These are phyloP conservation scores for Trichoderma atrobrunneum DNA, from an alignment of 2,329 filamentous ascomycete species.

Conservation along the genomic window DNA sequence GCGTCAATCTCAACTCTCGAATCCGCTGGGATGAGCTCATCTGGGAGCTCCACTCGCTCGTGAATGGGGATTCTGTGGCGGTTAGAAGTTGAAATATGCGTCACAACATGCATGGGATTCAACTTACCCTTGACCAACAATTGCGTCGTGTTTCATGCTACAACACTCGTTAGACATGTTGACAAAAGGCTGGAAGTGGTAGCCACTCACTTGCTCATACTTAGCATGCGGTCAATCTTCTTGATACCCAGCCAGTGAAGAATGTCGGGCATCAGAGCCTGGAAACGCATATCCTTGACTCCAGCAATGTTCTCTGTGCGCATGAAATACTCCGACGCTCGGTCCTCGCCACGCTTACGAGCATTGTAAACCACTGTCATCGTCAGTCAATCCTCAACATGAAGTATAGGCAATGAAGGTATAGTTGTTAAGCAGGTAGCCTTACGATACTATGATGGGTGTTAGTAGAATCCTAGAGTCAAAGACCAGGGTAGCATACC, in stretches of 20 bases:
- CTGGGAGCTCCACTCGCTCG: slow-evolving; percentile 87
- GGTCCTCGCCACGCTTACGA: slow-evolving; percentile 73
- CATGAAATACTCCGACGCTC: slow-evolving; percentile 90
- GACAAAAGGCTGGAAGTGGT: background rate
- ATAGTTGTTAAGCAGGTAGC: slow-evolving; percentile 5
- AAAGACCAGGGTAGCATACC: slow-evolving; percentile 49
- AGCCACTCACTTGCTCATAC: slow-evolving; percentile 81
- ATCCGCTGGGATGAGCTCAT: slow-evolving; percentile 90
- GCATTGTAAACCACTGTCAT: slow-evolving; percentile 67
- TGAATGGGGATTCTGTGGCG: slow-evolving; percentile 71
- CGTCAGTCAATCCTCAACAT: background rate
- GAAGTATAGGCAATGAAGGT: background rate
- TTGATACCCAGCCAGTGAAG: slow-evolving; percentile 97
- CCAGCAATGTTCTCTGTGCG: slow-evolving; percentile 98
- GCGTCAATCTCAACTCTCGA: slow-evolving; percentile 98
- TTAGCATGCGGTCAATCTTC: slow-evolving; percentile 97
- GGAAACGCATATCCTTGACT: slow-evolving; percentile 96
- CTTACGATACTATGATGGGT: slow-evolving; percentile 44
- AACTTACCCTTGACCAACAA: slow-evolving; percentile 72
- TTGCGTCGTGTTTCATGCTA: slow-evolving; percentile 88
- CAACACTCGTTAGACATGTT: slow-evolving; percentile 15
- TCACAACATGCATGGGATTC: background rate
- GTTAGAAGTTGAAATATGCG: background rate
- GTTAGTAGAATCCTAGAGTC: slow-evolving; percentile 30
- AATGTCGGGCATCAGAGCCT: slow-evolving; percentile 96